These are phyloP conservation scores for Austropuccinia psidii DNA, from an alignment of 1,284 basidiomycete genomes.

Conservation along the genomic window DNA sequence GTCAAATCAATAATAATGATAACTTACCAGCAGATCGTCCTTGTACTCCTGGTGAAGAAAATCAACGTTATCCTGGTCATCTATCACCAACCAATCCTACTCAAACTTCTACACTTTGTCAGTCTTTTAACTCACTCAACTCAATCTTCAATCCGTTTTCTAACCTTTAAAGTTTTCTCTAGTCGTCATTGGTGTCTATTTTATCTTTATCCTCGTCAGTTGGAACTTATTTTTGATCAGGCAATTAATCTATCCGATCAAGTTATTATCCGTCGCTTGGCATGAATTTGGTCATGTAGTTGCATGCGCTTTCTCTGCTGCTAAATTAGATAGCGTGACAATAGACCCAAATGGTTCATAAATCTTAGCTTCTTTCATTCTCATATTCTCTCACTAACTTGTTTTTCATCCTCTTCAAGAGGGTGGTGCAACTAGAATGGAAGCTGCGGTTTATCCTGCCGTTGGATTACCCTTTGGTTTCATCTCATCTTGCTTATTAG, in stretches of 20 bases:
- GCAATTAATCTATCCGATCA: constrained; percentile 42
- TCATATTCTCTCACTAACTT: background rate
- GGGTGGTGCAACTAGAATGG: constrained; percentile 14
- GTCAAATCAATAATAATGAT: background rate
- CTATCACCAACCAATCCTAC: constrained; percentile 28
- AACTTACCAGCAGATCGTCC: constrained; percentile 17
- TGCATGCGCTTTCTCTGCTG: constrained; percentile 36
- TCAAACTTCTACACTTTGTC: constrained; percentile 30
- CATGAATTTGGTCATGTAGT: constrained; percentile 43
- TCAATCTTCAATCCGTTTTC: background rate
- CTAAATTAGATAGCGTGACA: constrained; percentile 36
- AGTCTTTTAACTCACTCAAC: background rate
- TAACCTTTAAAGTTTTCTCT: background rate
- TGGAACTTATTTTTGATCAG: constrained; percentile 44
- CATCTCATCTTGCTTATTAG: constrained; percentile 40
- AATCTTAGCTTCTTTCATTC: background rate
- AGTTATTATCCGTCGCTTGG: constrained; percentile 41
- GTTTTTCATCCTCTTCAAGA: constrained; percentile 13
- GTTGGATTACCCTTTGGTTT: constrained; percentile 40
- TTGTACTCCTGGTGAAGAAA: constrained; percentile 27
- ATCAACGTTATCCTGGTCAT: constrained; percentile 7
- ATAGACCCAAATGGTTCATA: constrained; percentile 39
- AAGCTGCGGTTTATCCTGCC: constrained; percentile 22
- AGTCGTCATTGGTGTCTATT: constrained; percentile 31
- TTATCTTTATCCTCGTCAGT: constrained; percentile 42